Evolutionary conservation across 345 rosid species (phyloP).

Genomic region (Firmiana major): DNA sequence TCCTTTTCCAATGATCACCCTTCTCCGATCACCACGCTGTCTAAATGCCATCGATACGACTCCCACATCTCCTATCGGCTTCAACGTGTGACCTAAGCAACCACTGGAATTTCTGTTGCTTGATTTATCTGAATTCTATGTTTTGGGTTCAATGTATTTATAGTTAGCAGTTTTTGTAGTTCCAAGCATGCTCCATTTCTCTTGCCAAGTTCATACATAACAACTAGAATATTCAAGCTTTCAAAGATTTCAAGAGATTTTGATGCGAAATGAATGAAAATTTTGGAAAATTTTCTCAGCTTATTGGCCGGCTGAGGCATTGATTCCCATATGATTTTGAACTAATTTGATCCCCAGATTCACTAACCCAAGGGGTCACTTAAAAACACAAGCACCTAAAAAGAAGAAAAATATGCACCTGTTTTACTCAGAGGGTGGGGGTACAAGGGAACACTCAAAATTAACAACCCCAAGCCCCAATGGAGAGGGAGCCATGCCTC

Average conservation of each 20-base stretch:
- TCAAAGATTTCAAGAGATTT: background rate
- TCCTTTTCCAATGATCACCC: too few relatives aligned
- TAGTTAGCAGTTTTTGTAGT: too few relatives aligned
- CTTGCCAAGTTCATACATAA: background rate
- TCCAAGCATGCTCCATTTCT: background rate
- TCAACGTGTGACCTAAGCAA: too few relatives aligned
- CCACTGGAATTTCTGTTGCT: too few relatives aligned
- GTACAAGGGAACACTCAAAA: background rate
- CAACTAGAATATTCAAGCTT: background rate
- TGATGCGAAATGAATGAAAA: background rate
- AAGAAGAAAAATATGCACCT: background rate
- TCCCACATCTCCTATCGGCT: too few relatives aligned
- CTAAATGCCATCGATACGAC: too few relatives aligned
- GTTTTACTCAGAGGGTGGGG: background rate
- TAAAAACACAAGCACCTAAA: slow-evolving; percentile 2
- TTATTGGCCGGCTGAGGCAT: background rate
- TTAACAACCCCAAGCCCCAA: background rate
- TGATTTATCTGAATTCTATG: too few relatives aligned
- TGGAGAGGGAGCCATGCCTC: slow-evolving; percentile 8
- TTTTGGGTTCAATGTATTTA: too few relatives aligned
- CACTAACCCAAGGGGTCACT: slow-evolving; percentile 1
- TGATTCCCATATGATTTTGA: background rate
- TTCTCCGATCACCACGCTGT: too few relatives aligned
- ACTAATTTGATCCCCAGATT: slow-evolving; percentile 5
- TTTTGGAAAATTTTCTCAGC: background rate